Evolutionary conservation across 345 rosid species (phyloP).

Genomic region (Cardamine chenopodiifolia): DNA sequence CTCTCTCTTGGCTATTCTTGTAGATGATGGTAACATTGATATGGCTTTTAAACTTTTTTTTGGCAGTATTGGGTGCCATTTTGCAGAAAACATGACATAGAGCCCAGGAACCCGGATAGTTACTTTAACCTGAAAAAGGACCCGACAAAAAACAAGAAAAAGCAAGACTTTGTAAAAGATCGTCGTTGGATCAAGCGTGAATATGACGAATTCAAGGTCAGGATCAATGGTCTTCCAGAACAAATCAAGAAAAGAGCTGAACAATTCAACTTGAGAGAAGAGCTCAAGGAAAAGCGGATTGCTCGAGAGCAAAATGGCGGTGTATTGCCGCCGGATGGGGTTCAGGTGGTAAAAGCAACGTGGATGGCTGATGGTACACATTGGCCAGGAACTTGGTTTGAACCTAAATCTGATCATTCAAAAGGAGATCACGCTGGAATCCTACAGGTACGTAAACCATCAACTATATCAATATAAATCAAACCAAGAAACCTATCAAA

Average conservation of each 20-base stretch:
- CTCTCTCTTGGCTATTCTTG: neutral
- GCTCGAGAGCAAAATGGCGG: constrained; percentile 70
- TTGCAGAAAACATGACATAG: constrained; percentile 87
- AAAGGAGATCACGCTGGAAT: constrained; percentile 97
- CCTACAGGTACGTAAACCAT: constrained; percentile 42
- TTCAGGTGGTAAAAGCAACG: constrained; percentile 61
- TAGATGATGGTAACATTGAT: constrained; percentile 1
- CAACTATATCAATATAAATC: neutral
- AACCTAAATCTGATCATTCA: constrained; percentile 62
- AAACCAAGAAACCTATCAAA: constrained; percentile 17
- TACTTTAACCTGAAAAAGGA: constrained; percentile 74
- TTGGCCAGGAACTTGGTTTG: constrained; percentile 95
- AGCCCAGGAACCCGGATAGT: constrained; percentile 91
- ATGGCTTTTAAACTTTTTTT: constrained; percentile 2
- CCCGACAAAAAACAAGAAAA: constrained; percentile 83
- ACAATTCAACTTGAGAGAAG: constrained; percentile 61
- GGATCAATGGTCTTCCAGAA: constrained; percentile 88
- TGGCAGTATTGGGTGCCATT: constrained; percentile 86
- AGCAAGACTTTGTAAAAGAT: constrained; percentile 84
- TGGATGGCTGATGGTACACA: constrained; percentile 99
- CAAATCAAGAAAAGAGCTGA: constrained; percentile 68
- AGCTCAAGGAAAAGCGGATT: constrained; percentile 55
- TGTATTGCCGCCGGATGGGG: constrained; percentile 51
- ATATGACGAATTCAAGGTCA: constrained; percentile 93
- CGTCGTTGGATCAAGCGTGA: constrained; percentile 97